phyloP scores from a whole-genome alignment of 1,284 basidiomycete genomes.

The Austropuccinia psidii region DNA sequence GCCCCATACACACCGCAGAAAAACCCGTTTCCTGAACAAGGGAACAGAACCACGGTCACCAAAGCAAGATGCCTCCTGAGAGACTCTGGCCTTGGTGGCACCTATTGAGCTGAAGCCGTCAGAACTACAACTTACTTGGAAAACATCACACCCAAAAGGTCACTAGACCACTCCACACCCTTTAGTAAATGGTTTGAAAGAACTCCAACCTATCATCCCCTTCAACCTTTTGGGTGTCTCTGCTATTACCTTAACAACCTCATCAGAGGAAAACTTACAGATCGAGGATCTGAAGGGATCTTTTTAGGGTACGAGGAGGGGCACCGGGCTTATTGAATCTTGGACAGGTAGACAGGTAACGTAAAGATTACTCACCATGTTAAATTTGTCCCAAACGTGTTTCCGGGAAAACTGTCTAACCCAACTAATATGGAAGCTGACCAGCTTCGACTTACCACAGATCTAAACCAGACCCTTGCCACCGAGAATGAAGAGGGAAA shows the following conservation, averaged over 20 bases:
- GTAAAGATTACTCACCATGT: background rate
- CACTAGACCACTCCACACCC: background rate
- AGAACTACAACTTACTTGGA: background rate
- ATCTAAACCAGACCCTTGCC: too few species aligned
- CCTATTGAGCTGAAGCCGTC: conserved; percentile 43
- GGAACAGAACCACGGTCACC: conserved; percentile 44
- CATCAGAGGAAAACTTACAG: background rate
- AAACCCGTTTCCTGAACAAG: conserved; percentile 46
- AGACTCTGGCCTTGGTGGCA: conserved; percentile 42
- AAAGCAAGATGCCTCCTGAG: conserved; percentile 43
- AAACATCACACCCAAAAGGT: background rate
- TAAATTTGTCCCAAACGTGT: background rate
- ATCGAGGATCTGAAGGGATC: background rate
- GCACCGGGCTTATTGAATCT: background rate
- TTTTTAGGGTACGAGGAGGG: background rate
- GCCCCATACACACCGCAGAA: conserved; percentile 36
- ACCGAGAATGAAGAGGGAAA: too few species aligned
- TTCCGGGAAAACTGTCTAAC: too few species aligned
- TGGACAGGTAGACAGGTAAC: conserved; percentile 2
- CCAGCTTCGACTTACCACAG: too few species aligned
- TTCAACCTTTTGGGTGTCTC: background rate
- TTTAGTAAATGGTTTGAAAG: background rate
- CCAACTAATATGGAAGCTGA: too few species aligned
- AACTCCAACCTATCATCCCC: background rate
- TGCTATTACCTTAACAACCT: conserved; percentile 6